These are phyloP conservation scores for Pichia nanzhaoensis DNA, from an alignment of 805 yeast species.

Conservation along the genomic window DNA sequence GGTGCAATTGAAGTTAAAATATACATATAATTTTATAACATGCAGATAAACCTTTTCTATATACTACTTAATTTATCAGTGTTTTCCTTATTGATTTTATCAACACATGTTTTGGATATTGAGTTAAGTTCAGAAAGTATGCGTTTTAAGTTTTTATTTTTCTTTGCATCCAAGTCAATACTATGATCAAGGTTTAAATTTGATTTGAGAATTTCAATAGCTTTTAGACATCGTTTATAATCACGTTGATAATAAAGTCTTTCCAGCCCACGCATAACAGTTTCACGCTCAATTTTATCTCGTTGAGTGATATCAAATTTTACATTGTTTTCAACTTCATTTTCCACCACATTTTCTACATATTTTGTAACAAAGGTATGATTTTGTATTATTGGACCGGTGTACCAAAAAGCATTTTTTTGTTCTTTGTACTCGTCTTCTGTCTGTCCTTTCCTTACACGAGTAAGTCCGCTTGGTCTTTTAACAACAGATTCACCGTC, in stretches of 20 bases:
- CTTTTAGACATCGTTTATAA: slow-evolving; percentile 44
- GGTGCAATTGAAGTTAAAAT: slow-evolving; percentile 42
- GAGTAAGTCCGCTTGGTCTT: slow-evolving; percentile 40
- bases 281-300: slow-evolving; percentile 49
- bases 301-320: slow-evolving; percentile 22
- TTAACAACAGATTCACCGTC: slow-evolving; percentile 39
- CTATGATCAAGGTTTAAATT: slow-evolving; percentile 20
- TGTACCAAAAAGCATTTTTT: slow-evolving; percentile 37
- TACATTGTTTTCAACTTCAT: background rate
- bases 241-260: slow-evolving; percentile 50
- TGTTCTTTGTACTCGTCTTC: slow-evolving; percentile 57
- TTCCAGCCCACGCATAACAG: slow-evolving; percentile 54
- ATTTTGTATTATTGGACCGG: slow-evolving; percentile 45
- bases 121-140: slow-evolving; percentile 46
- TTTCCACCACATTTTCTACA: slow-evolving; percentile 20
- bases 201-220: slow-evolving; percentile 31
- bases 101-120: slow-evolving; percentile 35
- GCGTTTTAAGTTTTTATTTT: slow-evolving; percentile 38
- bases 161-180: slow-evolving; percentile 27
- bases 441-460: slow-evolving; percentile 61
- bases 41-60: background rate
- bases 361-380: slow-evolving; percentile 3
- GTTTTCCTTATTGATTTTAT: slow-evolving; percentile 8
- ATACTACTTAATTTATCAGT: background rate
- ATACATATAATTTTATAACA: slow-evolving; percentile 15